A percentile compares a stretch with the other conserved stretches of the same genome.
Conservation (phyloP, 345 rosid genomes). For the Barbarea vulgaris region DNA sequence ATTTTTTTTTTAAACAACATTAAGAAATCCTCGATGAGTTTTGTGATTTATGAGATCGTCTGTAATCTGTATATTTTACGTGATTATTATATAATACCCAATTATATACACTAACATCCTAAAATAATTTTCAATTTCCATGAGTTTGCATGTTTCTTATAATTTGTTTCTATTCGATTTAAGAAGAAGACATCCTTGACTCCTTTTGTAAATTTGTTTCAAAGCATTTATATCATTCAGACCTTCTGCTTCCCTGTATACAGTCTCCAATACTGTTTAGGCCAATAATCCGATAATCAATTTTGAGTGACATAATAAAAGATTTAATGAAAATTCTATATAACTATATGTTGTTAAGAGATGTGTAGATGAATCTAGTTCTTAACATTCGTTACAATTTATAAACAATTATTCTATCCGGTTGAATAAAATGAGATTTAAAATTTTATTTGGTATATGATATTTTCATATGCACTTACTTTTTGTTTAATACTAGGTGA, state of each 20-base stretch:
- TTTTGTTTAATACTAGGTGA: too few species aligned
- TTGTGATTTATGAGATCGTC: neutral
- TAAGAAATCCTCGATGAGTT: neutral
- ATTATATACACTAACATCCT: neutral
- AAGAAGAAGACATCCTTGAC: neutral
- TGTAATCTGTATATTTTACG: neutral
- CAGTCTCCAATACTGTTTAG: too few species aligned
- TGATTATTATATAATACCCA: neutral
- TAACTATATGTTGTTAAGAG: neutral
- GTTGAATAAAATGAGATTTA: neutral
- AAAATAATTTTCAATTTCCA: neutral
- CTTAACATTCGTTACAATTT: neutral
- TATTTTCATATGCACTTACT: neutral
- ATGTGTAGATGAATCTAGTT: neutral
- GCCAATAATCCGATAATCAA: neutral
- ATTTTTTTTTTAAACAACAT: too few species aligned
- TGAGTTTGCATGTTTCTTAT: neutral
- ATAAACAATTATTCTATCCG: too few species aligned
- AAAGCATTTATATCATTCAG: neutral
- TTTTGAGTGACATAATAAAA: neutral
- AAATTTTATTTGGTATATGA: neutral
- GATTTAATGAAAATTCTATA: neutral
- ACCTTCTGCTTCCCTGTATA: neutral
- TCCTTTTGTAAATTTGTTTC: neutral
- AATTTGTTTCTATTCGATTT: neutral